Percentiles rank a stretch among this genome's conserved stretches.
Evolutionary conservation across 805 yeast genomes (phyloP).

Genomic region (Debaryomyces maramus): DNA sequence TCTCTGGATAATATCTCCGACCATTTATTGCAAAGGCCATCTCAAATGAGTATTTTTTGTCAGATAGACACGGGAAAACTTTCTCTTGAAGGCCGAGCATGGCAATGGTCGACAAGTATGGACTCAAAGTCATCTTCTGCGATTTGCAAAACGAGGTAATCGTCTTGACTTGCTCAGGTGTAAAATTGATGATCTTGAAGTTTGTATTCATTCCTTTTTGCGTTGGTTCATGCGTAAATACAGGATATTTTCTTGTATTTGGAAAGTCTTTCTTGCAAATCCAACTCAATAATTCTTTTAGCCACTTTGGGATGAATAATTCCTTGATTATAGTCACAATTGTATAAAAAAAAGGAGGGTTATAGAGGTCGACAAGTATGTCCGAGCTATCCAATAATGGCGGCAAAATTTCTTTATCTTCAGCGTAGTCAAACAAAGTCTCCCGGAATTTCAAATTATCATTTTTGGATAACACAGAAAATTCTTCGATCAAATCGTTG

Average conservation of each 20-base stretch:
- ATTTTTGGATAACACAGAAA: slow-evolving; percentile 11
- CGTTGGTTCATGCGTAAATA: slow-evolving; percentile 10
- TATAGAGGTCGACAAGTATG: slow-evolving; percentile 9
- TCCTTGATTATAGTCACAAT: slow-evolving; percentile 1
- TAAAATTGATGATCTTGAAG: slow-evolving; percentile 12
- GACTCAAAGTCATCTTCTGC: slow-evolving; percentile 20
- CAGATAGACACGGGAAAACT: slow-evolving; percentile 7
- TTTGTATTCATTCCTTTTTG: slow-evolving; percentile 2
- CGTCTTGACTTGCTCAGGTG: slow-evolving; percentile 10
- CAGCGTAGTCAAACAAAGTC: slow-evolving; percentile 9
- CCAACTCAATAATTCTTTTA: neutral
- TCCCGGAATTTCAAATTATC: slow-evolving; percentile 3
- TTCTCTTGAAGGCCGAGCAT: slow-evolving; percentile 17
- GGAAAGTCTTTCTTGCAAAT: slow-evolving; percentile 1
- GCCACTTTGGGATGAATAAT: slow-evolving; percentile 4
- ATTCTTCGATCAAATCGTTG: slow-evolving; percentile 18
- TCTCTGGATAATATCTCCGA: slow-evolving; percentile 12
- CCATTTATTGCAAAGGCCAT: slow-evolving; percentile 12
- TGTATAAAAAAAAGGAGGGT: slow-evolving; percentile 5
- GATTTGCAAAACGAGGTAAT: slow-evolving; percentile 14
- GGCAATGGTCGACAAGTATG: slow-evolving; percentile 16
- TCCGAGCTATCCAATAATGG: slow-evolving; percentile 11
- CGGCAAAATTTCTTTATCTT: slow-evolving; percentile 2
- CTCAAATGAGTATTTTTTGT: neutral
- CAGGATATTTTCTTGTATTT: slow-evolving; percentile 11